Base-by-base conservation (phyloP, 495 filamentous ascomycete species). In the Darksidea phi region DNA sequence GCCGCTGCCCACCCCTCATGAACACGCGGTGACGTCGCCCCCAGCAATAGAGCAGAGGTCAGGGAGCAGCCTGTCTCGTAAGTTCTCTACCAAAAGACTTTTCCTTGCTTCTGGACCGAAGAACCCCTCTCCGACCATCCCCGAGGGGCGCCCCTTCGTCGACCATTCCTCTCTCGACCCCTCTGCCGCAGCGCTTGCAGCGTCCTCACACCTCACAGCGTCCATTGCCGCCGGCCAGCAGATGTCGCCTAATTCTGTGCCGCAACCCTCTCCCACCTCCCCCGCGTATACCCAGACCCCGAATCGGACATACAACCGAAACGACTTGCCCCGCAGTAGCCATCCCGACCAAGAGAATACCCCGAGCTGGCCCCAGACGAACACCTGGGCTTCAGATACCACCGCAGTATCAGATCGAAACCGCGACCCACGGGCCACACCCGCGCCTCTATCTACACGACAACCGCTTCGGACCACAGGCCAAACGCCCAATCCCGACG, bases 81-180 rank as follows among this genome's bases (percentile, higher is more conserved):
- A 91, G 60, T 94, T 94, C 72, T 97, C 94, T 32, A 90, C 86
- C 47, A 96, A 97, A 77, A 88, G 90, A 76, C 84, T 94, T 59
- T 90, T 94, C 76, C 82, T 91, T 24, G 90, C 89, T 55, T 79
- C 81, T 20, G 87, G 85, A 32, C 88, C 91, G 4, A 96, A 95
- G 74, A 90, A 81, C 70, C 80, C 76, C 48, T 88, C 86, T 48
- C 93, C 94, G 12, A 95, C 95, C 6, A 78, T 82, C 47, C 74
- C 72, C 45, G 82, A 85, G 67, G 74, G 74, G 24, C 78, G 79
- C 38, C 70, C 73, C 38, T 75, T 84, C 62, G 73, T 78, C 67
- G 83, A 86, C 64, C 72, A 64, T 37, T 63, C 73, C 20, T 77
- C 69, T 38, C 69, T 86, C 25, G 83, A 88, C 64, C 84, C 85